These are phyloP conservation scores for Chytriomyces sp. DNA, from an alignment of 192 early-diverging fungal genomes.

Conservation along the genomic window DNA sequence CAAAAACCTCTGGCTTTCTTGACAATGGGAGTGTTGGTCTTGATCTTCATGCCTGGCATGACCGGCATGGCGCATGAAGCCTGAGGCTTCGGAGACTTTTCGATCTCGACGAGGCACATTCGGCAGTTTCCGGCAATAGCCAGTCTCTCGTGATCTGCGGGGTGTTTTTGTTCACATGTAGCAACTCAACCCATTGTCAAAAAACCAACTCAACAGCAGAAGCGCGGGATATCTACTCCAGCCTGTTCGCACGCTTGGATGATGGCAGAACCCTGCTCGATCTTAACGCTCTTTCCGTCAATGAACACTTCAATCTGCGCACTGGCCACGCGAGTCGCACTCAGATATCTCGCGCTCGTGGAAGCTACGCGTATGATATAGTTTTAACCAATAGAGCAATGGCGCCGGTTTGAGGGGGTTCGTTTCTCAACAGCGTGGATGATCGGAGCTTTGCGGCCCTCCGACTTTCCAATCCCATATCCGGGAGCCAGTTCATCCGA, in stretches of 20 bases:
- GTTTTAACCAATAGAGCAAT: no score
- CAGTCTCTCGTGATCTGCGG: constrained; percentile 82
- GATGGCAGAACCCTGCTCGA: constrained; percentile 89
- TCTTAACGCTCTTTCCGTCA: constrained; percentile 85
- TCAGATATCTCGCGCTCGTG: no score
- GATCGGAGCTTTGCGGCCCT: no score
- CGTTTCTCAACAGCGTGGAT: no score
- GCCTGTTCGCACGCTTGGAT: constrained; percentile 98
- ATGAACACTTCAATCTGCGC: constrained; percentile 66
- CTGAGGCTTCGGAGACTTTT: constrained; percentile 92
- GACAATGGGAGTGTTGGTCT: constrained; percentile 91
- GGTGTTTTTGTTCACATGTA: no score
- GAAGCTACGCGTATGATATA: no score
- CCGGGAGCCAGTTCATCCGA: no score
- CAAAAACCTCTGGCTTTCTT: constrained; percentile 80
- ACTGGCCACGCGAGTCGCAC: not conserved
- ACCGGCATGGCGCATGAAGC: constrained; percentile 98
- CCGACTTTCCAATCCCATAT: no score
- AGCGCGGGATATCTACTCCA: constrained; percentile 84
- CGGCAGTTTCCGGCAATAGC: constrained; percentile 98
- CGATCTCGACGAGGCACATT: constrained; percentile 99
- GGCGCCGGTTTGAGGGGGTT: no score
- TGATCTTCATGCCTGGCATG: constrained; percentile 95
- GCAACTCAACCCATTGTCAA: no score
- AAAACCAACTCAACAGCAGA: no score